These are phyloP conservation scores for Lipomyces sp. DNA, from an alignment of 805 yeast species.

Conservation along the genomic window DNA sequence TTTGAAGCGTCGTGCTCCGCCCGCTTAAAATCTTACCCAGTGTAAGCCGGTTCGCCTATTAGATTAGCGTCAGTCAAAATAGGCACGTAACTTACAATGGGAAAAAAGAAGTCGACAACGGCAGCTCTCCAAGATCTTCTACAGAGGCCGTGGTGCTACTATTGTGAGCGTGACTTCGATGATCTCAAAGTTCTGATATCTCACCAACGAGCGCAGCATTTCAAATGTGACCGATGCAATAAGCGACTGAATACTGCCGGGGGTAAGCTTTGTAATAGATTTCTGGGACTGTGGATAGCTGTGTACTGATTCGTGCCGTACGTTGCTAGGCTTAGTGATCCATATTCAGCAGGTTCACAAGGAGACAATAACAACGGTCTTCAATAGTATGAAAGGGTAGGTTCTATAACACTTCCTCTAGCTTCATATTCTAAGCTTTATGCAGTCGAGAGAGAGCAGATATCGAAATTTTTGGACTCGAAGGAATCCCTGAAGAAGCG, in stretches of 20 bases:
- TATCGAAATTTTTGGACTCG: conserved; percentile 40
- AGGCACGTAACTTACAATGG: conserved; percentile 20
- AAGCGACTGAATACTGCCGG: conserved; percentile 40
- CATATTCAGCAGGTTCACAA: conserved; percentile 40
- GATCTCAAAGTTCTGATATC: conserved; percentile 40
- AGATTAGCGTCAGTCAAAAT: not conserved
- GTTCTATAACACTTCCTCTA: not conserved
- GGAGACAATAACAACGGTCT: conserved; percentile 31
- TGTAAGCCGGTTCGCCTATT: not conserved
- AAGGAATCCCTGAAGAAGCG: conserved; percentile 39
- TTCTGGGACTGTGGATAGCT: not conserved
- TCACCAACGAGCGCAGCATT: conserved; percentile 40
- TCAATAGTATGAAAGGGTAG: conserved; percentile 34
- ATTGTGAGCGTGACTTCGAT: conserved; percentile 41
- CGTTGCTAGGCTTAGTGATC: conserved; percentile 30
- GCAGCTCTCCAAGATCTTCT: conserved; percentile 29
- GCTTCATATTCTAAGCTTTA: not conserved
- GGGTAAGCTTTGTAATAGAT: conserved; percentile 16
- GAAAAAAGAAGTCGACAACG: conserved; percentile 31
- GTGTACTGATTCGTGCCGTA: not conserved
- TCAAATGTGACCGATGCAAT: conserved; percentile 39
- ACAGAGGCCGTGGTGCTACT: conserved; percentile 40
- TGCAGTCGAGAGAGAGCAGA: conserved; percentile 35
- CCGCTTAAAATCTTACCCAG: not conserved
- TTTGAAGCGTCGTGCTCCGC: not conserved